Conservation (phyloP, 1,284 basidiomycete species). For the Amylostereum areolatum region DNA sequence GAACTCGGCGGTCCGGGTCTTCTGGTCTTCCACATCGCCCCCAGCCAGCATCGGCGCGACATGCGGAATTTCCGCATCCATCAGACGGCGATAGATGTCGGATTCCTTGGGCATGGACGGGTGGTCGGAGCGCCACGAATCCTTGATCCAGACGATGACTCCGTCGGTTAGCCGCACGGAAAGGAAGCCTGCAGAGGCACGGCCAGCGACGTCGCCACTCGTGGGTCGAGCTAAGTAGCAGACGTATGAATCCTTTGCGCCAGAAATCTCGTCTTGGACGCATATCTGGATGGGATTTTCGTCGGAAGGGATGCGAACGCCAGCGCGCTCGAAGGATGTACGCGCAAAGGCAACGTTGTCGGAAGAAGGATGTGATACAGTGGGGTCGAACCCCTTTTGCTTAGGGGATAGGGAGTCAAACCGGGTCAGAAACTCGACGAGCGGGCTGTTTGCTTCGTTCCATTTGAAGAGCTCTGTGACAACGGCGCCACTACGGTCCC, state of each 20-base stretch:
- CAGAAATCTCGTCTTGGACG: neutral
- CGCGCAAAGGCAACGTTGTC: neutral
- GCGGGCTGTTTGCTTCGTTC: neutral
- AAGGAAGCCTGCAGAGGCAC: neutral
- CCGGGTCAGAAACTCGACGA: neutral
- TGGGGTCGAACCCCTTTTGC: neutral
- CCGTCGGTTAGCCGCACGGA: neutral
- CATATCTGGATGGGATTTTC: too few species aligned
- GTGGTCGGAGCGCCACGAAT: neutral
- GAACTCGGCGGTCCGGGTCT: too few species aligned
- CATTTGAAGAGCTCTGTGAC: conserved; percentile 1
- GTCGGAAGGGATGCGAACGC: too few species aligned
- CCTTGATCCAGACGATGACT: neutral
- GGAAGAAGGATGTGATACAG: neutral
- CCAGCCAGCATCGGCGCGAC: too few species aligned
- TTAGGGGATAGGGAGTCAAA: neutral
- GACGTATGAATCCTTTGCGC: neutral
- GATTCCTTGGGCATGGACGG: too few species aligned
- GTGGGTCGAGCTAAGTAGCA: neutral
- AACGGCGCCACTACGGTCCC: conserved; percentile 3
- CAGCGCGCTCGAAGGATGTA: neutral
- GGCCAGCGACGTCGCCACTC: neutral
- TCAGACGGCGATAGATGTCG: too few species aligned
- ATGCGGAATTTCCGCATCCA: too few species aligned
- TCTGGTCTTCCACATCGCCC: too few species aligned